Evolutionary conservation across 768 basidiomycete species (phyloP).

Genomic region (Coprinellus micaceus): DNA sequence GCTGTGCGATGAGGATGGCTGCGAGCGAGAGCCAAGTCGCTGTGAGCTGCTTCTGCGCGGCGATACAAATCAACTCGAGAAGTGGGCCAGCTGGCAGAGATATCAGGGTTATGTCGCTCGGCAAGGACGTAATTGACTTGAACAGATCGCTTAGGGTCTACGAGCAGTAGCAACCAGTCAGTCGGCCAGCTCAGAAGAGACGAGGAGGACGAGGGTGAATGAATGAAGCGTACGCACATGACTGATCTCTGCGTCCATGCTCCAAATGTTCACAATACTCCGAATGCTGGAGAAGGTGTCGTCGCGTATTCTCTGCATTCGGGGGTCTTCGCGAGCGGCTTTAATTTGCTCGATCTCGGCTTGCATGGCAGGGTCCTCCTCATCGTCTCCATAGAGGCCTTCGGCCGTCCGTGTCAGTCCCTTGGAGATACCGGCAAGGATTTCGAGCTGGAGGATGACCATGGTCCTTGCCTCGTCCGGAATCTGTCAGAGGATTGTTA

Average conservation of each 20-base stretch:
- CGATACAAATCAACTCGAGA: constrained; percentile 72
- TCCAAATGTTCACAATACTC: constrained; percentile 70
- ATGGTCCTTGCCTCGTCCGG: constrained; percentile 68
- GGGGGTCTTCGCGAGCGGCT: constrained; percentile 58
- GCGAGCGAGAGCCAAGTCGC: constrained; percentile 85
- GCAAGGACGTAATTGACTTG: constrained; percentile 81
- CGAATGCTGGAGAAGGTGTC: constrained; percentile 58
- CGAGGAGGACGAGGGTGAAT: neutral
- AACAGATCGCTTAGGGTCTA: constrained; percentile 81
- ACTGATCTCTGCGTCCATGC: constrained; percentile 69
- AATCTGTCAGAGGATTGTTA: constrained; percentile 37
- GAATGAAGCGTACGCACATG: constrained; percentile 49
- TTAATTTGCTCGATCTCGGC: constrained; percentile 54
- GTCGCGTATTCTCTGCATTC: constrained; percentile 62
- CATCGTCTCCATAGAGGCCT: constrained; percentile 55
- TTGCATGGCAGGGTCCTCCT: constrained; percentile 48
- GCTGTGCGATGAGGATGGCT: constrained; percentile 73
- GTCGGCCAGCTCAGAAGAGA: too few species aligned
- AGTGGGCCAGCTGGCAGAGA: constrained; percentile 80
- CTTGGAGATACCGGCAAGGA: constrained; percentile 79
- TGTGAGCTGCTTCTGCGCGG: constrained; percentile 66
- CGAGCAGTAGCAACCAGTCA: too few species aligned
- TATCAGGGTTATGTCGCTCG: constrained; percentile 71
- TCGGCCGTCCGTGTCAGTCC: constrained; percentile 81
- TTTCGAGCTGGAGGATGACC: constrained; percentile 72